Conservation (phyloP, 2,329 filamentous ascomycete genomes). For the Metarhizium rileyi region DNA sequence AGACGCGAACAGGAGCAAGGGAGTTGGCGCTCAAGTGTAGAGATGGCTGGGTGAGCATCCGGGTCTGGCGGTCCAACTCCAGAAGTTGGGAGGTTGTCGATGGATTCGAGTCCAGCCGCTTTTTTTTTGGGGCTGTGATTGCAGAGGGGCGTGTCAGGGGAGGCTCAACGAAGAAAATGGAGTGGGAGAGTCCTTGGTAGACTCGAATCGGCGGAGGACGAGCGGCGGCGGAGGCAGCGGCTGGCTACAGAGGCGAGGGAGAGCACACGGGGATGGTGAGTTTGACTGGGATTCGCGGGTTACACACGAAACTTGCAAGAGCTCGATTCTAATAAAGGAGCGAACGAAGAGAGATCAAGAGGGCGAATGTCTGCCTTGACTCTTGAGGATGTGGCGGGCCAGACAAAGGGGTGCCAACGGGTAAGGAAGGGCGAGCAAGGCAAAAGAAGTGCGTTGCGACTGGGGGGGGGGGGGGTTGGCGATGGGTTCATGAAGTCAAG, state of each 20-base stretch:
- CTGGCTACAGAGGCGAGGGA: neutral
- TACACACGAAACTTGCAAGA: neutral
- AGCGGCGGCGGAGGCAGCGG: neutral
- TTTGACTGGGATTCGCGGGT: neutral
- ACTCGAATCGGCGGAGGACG: neutral
- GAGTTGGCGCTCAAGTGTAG: conserved; percentile 25
- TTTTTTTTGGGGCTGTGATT: conserved; percentile 16
- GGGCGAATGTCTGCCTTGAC: neutral
- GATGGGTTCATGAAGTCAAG: neutral
- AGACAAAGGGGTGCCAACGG: neutral
- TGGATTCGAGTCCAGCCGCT: conserved; percentile 24
- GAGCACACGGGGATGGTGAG: too few relatives aligned
- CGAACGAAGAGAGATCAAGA: neutral
- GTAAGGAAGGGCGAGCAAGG: neutral
- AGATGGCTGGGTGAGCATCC: conserved; percentile 37
- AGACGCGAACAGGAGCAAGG: conserved; percentile 19
- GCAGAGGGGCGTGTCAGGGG: conserved; percentile 1
- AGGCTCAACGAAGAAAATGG: neutral
- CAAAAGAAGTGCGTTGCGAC: neutral
- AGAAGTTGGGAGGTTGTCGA: conserved; percentile 19
- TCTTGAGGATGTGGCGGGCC: neutral
- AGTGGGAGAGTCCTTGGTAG: neutral
- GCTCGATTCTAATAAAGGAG: neutral
- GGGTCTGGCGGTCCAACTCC: conserved; percentile 16
- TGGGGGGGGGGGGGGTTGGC: neutral